Percentiles rank a stretch among this genome's conserved stretches.
Evolutionary conservation across 2,329 filamentous ascomycete genomes (phyloP).

Genomic region (Talaromyces pinophilus): DNA sequence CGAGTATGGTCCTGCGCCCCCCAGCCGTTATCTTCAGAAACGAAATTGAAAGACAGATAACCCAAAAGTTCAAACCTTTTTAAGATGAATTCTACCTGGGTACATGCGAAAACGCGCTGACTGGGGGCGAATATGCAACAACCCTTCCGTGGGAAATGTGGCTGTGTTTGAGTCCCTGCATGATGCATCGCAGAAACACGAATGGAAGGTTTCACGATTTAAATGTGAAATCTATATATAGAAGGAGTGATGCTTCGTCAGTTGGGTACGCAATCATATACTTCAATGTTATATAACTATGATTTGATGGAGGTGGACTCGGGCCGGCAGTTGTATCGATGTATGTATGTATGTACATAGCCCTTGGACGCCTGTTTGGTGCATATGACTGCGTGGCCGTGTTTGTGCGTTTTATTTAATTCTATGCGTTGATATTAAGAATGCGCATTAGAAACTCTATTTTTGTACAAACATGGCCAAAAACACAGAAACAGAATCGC

Average conservation of each 20-base stretch:
- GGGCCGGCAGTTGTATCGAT: background rate
- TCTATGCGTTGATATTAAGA: background rate
- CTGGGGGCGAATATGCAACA: slow-evolving; percentile 2
- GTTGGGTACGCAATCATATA: background rate
- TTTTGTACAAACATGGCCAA: background rate
- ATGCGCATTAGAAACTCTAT: background rate
- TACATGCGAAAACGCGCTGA: too few species aligned
- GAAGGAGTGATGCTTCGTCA: background rate
- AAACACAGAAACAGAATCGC: background rate
- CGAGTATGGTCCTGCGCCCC: background rate
- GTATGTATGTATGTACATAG: background rate
- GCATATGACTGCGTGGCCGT: background rate
- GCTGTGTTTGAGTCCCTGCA: slow-evolving; percentile 7
- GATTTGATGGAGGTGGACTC: background rate
- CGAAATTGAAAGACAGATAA: background rate
- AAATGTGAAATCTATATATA: background rate
- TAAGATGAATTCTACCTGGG: background rate
- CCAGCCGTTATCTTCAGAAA: too few species aligned
- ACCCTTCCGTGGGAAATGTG: background rate
- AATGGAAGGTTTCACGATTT: background rate
- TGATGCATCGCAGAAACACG: slow-evolving; percentile 1
- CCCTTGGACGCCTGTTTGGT: background rate
- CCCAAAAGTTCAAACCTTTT: background rate
- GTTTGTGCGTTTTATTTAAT: background rate
- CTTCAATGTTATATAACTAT: background rate